Conservation (phyloP, 495 filamentous ascomycete genomes). For the Talaromyces trachyspermus region DNA sequence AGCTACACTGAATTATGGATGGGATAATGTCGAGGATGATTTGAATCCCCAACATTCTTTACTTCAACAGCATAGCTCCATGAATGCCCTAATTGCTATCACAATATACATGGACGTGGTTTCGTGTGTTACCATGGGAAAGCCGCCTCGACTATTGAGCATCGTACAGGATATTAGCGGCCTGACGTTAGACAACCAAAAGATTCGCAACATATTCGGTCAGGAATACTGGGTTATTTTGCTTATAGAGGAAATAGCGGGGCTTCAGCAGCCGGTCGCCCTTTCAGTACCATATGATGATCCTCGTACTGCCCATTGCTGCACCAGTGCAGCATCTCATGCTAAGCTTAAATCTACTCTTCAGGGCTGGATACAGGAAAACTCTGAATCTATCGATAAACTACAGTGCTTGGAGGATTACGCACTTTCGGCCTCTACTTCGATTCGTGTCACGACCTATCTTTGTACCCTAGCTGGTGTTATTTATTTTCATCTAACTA, state of each 20-base stretch:
- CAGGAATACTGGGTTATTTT: not conserved
- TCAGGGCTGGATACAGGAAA: not conserved
- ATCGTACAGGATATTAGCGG: not conserved
- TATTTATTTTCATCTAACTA: not conserved
- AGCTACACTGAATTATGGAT: not conserved
- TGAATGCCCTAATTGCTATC: not conserved
- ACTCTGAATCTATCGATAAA: not conserved
- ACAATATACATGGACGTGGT: not conserved
- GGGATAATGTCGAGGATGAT: slow-evolving; percentile 1
- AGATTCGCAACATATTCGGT: not conserved
- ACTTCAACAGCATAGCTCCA: not conserved
- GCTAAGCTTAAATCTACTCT: not conserved
- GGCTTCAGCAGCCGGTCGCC: not conserved
- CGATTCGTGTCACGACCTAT: not conserved
- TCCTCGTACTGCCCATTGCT: not conserved
- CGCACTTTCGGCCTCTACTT: not conserved
- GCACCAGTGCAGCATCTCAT: not conserved
- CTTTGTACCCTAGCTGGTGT: not conserved
- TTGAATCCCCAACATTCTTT: not conserved
- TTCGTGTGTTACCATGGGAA: slow-evolving; percentile 1
- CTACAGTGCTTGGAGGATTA: not conserved
- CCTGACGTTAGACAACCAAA: not conserved
- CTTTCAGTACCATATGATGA: not conserved
- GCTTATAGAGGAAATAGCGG: not conserved
- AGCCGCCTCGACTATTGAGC: not conserved